A percentile compares a stretch with the other conserved stretches of the same genome.
These are phyloP conservation scores for Sphenostylis stenocarpa DNA, from an alignment of 306 rosid genomes.

Conservation along the genomic window DNA sequence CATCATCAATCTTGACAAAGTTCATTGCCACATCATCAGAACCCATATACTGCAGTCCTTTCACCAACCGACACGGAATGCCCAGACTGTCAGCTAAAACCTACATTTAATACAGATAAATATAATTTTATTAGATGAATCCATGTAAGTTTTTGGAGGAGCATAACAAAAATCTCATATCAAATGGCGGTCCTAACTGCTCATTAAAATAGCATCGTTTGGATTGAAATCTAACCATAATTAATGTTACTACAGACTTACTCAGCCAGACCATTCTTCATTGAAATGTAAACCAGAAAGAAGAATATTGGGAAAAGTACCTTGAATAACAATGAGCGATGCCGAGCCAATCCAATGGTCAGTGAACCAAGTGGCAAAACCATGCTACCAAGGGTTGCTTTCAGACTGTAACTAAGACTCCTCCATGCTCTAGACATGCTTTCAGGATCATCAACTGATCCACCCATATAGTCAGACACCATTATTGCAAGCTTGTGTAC, in stretches of 20 bases:
- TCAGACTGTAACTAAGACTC: constrained; percentile 70
- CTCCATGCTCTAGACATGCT: constrained; percentile 83
- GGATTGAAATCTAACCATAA: neutral
- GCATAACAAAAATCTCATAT: neutral
- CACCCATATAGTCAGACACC: constrained; percentile 94
- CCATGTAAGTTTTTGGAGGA: neutral
- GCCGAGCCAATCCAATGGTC: constrained; percentile 92
- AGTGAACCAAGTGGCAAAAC: constrained; percentile 97
- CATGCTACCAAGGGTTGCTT: constrained; percentile 93
- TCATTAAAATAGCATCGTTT: constrained; percentile 16
- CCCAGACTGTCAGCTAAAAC: constrained; percentile 91
- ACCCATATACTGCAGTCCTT: constrained; percentile 91
- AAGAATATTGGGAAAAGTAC: constrained; percentile 41
- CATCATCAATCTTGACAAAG: constrained; percentile 79
- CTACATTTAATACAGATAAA: constrained; percentile 41
- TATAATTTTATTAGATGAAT: constrained; percentile 1
- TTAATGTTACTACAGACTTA: constrained; percentile 1
- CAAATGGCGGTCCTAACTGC: neutral
- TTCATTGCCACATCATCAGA: constrained; percentile 90
- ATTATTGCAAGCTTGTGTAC: constrained; percentile 75
- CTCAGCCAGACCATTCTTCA: constrained; percentile 15
- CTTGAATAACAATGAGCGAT: constrained; percentile 97
- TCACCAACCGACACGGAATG: constrained; percentile 87
- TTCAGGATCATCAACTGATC: constrained; percentile 82
- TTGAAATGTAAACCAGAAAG: constrained; percentile 23